phyloP scores from a whole-genome alignment of 2,329 filamentous ascomycete species.

The Xylariaceae sp. region DNA sequence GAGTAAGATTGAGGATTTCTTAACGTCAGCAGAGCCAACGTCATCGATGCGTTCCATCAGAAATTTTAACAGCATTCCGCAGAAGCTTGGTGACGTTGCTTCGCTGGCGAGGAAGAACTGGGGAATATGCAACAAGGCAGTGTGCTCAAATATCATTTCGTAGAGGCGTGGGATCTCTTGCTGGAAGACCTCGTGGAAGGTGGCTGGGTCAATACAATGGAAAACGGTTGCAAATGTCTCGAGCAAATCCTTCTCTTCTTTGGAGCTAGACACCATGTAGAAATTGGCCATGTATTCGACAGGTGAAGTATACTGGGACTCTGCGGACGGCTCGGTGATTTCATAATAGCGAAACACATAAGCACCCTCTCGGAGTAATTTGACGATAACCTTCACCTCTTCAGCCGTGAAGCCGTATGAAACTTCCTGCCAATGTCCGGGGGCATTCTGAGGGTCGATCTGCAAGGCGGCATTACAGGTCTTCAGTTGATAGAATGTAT shows the following conservation, averaged over 20 bases:
- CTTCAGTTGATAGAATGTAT: slow-evolving; percentile 91
- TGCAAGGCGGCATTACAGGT: slow-evolving; percentile 74
- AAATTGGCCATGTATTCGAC: slow-evolving; percentile 93
- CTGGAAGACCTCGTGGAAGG: slow-evolving; percentile 97
- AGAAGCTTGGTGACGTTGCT: slow-evolving; percentile 94
- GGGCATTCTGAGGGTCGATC: slow-evolving; percentile 74
- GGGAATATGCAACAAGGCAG: slow-evolving; percentile 86
- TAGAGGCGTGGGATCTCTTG: slow-evolving; percentile 96
- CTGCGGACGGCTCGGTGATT: slow-evolving; percentile 71
- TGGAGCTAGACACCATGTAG: slow-evolving; percentile 88
- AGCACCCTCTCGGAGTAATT: slow-evolving; percentile 93
- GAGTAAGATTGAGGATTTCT: slow-evolving; percentile 87
- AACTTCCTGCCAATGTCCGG: slow-evolving; percentile 89
- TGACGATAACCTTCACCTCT: slow-evolving; percentile 93
- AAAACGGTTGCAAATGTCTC: slow-evolving; percentile 98
- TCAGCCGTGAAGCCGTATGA: slow-evolving; percentile 96
- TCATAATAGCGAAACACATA: slow-evolving; percentile 97
- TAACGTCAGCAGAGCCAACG: slow-evolving; percentile 86
- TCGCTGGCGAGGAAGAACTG: slow-evolving; percentile 99
- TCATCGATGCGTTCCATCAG: slow-evolving; percentile 96
- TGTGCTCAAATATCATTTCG: slow-evolving; percentile 96
- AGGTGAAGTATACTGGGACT: slow-evolving; percentile 72
- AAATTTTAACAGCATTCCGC: slow-evolving; percentile 95
- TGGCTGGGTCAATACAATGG: slow-evolving; percentile 95
- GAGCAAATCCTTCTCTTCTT: slow-evolving; percentile 94